Base-by-base conservation (phyloP, 116 monocot species). In the Thalassia testudinum region DNA sequence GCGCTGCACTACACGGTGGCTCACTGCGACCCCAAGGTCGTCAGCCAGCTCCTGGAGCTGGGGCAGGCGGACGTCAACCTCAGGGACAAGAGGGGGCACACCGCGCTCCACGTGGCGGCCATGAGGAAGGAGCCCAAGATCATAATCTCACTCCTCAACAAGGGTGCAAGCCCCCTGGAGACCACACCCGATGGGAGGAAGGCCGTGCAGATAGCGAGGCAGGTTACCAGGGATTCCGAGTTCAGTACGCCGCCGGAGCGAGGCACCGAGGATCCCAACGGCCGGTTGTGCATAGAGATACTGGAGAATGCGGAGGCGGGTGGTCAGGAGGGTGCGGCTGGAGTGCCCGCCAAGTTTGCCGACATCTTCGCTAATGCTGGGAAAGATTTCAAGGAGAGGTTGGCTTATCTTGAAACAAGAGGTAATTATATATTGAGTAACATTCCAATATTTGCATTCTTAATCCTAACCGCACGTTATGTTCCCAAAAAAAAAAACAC, bases 1-100 rank as follows among this genome's bases (percentile, higher is more conserved):
- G 88, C 81, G 0, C 64, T 93, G 37, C 93, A 93, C 38, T 87
- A 93, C 53, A 80, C 93, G 0, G 84, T 87, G 2, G 75, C 79
- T 20, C 57, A 84, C 54, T 93, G 93, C 30, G 78, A 87, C 19
- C 24, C 68, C 0, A 93, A 93, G 51, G 76, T 76, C 2, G 69
- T 73, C 0, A 65, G 65, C 11, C 73, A 78, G 52, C 63, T 93
- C 58, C 53, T 93, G 21, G 76, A 84, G 52, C 65, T 76, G 34
- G 84, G 62, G 17, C 29, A 67, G 26, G 75, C 81, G 30, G 73
- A 93, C 70, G 81, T 93, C 44, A 87, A 87, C 42, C 78, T 50
- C 53, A 76, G 64, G 51, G 76, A 87, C 50, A 45, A 8, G 1
- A 70, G 83, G 28, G 93, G 83, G 15, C 78, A 80, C 44, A 76